These are phyloP conservation scores for Jatropha multifida DNA, from an alignment of 441 rosid species.

Conservation along the genomic window DNA sequence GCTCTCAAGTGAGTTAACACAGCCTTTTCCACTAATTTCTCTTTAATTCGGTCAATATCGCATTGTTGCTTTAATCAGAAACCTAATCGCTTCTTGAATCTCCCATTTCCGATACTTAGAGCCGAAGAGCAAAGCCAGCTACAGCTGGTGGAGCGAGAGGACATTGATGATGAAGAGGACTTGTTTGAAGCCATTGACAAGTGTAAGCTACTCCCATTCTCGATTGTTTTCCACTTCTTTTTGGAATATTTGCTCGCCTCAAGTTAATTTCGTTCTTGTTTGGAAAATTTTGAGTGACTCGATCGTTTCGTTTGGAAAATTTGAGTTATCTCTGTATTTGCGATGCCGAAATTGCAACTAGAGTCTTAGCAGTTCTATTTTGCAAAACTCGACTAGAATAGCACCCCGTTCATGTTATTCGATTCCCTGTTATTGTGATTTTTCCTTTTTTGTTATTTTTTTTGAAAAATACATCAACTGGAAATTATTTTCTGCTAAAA, in stretches of 20 bases:
- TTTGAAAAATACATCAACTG: neutral
- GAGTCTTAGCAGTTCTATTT: neutral
- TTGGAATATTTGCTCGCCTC: neutral
- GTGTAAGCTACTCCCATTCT: constrained; percentile 32
- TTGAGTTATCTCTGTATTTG: neutral
- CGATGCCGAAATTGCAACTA: neutral
- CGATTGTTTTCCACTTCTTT: neutral
- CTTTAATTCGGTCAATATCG: neutral
- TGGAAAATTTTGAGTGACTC: neutral
- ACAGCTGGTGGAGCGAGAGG: constrained; percentile 88
- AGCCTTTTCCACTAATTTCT: constrained; percentile 13
- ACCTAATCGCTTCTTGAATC: neutral
- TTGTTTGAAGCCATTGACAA: constrained; percentile 82
- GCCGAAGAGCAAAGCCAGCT: constrained; percentile 76
- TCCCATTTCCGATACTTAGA: constrained; percentile 32
- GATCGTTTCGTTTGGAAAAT: neutral
- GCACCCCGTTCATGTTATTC: neutral
- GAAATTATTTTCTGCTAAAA: neutral
- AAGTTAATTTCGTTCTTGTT: neutral
- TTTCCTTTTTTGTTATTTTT: neutral
- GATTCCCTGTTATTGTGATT: neutral
- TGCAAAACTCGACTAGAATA: neutral
- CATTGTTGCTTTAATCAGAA: neutral
- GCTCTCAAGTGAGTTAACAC: constrained; percentile 58
- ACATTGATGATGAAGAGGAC: constrained; percentile 74